Evolutionary conservation across 1,139 yeast genomes (phyloP).

Genomic region (Diutina siamensis): DNA sequence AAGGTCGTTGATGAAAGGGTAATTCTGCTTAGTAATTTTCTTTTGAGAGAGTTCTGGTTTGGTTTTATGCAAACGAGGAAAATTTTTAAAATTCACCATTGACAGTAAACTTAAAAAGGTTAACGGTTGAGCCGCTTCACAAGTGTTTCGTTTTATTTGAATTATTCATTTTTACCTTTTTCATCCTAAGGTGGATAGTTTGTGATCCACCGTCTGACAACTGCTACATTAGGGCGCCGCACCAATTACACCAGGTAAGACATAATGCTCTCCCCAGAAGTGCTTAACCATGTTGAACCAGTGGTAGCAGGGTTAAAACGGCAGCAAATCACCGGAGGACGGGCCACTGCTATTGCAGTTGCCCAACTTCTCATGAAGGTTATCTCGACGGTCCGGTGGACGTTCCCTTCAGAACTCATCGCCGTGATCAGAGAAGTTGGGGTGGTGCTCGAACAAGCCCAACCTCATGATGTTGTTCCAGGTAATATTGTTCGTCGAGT

Average conservation of each 20-base stretch:
- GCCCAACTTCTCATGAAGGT: constrained; percentile 82
- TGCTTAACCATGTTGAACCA: constrained; percentile 5
- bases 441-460: constrained; percentile 44
- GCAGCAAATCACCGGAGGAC: constrained; percentile 63
- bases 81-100: no score
- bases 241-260: background rate
- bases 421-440: constrained; percentile 60
- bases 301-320: constrained; percentile 30
- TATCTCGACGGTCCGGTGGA: constrained; percentile 85
- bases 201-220: background rate
- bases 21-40: no score
- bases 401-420: constrained; percentile 61
- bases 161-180: no score
- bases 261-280: constrained; percentile 3
- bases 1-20: no score
- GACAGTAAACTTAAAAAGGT: no score
- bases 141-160: no score
- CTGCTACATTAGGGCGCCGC: background rate
- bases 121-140: no score
- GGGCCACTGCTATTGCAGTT: constrained; percentile 73
- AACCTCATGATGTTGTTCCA: constrained; percentile 71
- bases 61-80: no score
- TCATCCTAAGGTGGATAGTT: background rate
- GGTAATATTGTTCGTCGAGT: constrained; percentile 91
- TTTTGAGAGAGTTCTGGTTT: no score